Evolutionary conservation across 2,329 filamentous ascomycete genomes (phyloP), one percentile per base, ranked within the genome.

Genomic region (Penicillium oxalicum): DNA sequence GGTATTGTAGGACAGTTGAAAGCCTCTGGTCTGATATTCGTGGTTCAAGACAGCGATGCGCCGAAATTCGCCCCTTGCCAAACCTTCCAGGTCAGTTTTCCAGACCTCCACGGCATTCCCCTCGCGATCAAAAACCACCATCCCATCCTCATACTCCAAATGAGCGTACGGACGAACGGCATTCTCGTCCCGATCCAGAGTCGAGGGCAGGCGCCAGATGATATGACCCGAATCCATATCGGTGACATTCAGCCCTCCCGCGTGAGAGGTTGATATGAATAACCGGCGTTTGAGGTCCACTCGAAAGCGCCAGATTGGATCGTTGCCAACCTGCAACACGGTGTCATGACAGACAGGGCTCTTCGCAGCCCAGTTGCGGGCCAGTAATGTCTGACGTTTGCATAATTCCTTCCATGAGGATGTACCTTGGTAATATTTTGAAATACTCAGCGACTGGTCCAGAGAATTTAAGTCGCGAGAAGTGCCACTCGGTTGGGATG

Each of bases 101-200:
- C 74, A 76, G 2, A 76, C 70, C 52, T 76, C 73, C 1, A 76
- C 52, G 1, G 69, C 65, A 56, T 75, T 67, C 3, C 71, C 71
- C 37, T 70, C 66, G 0, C 71, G 62, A 54, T 76, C 73, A 57
- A 70, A 76, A 2, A 73, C 71, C 2, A 68, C 71, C 42, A 67
- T 71, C 9, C 73, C 73, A 57, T 74, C 68, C 48, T 74, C 65
- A 46, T 76, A 76, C 45, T 76, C 73, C 9, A 76, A 57, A 58
- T 75, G 74, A 1, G 73, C 74, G 47, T 70, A 74, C 4, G 68
- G 65, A 9, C 71, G 64, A 29, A 75, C 72, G 0, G 62, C 60
- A 9, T 67, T 50, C 24, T 54, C 47, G 9, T 61, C 58, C 18
- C 37, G 53, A 45, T 63, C 56, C 24, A 56, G 48, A 33, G 57